Conservation (phyloP, 371 early-diverging fungal species). For the Rhizomucor pusillus region DNA sequence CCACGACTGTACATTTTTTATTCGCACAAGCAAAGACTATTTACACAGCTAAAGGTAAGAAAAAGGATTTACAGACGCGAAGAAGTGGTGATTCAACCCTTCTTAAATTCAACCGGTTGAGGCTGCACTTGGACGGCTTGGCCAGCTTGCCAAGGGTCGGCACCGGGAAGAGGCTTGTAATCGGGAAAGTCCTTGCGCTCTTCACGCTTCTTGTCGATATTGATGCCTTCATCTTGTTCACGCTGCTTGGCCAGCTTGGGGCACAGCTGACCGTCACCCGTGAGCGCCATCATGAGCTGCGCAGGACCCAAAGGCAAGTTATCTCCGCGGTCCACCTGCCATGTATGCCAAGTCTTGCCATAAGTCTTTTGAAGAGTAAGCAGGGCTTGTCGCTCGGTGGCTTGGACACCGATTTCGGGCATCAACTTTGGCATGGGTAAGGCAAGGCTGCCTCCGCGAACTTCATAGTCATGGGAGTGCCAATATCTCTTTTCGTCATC, state of each 20-base stretch:
- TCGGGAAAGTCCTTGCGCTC: constrained; percentile 15
- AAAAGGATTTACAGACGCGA: no score
- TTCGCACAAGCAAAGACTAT: no score
- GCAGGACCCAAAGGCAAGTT: constrained; percentile 17
- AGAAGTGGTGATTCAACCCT: background rate
- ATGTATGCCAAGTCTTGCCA: constrained; percentile 26
- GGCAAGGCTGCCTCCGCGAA: constrained; percentile 35
- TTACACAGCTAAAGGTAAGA: no score
- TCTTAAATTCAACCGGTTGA: background rate
- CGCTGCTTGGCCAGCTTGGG: constrained; percentile 9
- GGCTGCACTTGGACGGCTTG: constrained; percentile 52
- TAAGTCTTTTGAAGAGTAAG: constrained; percentile 18
- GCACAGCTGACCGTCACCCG: constrained; percentile 14
- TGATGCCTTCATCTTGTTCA: constrained; percentile 13
- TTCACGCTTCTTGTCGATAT: constrained; percentile 6
- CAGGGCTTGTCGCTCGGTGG: constrained; percentile 23
- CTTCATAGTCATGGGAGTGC: constrained; percentile 51
- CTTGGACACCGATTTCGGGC: constrained; percentile 22
- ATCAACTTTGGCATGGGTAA: constrained; percentile 21
- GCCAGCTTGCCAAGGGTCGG: constrained; percentile 64
- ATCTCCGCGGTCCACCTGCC: constrained; percentile 22
- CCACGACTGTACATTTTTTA: no score
- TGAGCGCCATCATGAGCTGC: constrained; percentile 25
- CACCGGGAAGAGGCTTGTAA: constrained; percentile 11
- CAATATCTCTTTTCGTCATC: constrained; percentile 46